Percentiles rank a stretch among this genome's conserved stretches.
phyloP scores from a whole-genome alignment of 768 basidiomycete genomes.

The Leucocoprinus sp. region DNA sequence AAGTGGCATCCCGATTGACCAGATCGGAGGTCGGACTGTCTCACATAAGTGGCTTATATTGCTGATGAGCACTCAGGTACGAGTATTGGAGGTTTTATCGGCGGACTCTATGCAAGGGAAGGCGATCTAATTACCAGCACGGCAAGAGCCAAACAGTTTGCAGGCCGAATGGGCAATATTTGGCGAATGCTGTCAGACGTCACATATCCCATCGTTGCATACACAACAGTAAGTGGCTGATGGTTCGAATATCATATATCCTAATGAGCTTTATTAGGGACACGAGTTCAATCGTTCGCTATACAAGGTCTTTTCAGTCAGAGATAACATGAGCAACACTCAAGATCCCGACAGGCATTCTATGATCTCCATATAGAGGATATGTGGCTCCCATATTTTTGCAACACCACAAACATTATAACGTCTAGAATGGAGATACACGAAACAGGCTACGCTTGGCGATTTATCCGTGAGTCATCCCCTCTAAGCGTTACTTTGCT shows the following conservation, averaged over 20 bases:
- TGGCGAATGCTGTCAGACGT: conserved; percentile 93
- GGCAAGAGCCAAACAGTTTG: conserved; percentile 87
- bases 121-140: conserved; percentile 82
- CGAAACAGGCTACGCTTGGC: conserved; percentile 98
- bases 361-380: conserved; percentile 94
- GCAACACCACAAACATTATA: conserved; percentile 96
- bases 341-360: conserved; percentile 48
- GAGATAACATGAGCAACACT: not conserved
- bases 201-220: conserved; percentile 86
- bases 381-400: conserved; percentile 99
- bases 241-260: not conserved
- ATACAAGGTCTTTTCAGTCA: conserved; percentile 56
- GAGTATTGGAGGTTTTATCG: conserved; percentile 88
- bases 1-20: conserved; percentile 87
- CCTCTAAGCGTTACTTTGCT: not conserved
- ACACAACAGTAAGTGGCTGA: conserved; percentile 61
- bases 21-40: conserved; percentile 60
- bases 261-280: conserved; percentile 40
- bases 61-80: conserved; percentile 41
- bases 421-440: conserved; percentile 97
- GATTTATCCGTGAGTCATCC: conserved; percentile 62
- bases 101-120: conserved; percentile 91
- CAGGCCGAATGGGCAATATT: conserved; percentile 84
- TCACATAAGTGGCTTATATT: conserved; percentile 3
- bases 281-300: conserved; percentile 93